A percentile compares a stretch with the other conserved stretches of the same genome.
phyloP scores from a whole-genome alignment of 2,329 filamentous ascomycete genomes.

The Elsinoe australis region DNA sequence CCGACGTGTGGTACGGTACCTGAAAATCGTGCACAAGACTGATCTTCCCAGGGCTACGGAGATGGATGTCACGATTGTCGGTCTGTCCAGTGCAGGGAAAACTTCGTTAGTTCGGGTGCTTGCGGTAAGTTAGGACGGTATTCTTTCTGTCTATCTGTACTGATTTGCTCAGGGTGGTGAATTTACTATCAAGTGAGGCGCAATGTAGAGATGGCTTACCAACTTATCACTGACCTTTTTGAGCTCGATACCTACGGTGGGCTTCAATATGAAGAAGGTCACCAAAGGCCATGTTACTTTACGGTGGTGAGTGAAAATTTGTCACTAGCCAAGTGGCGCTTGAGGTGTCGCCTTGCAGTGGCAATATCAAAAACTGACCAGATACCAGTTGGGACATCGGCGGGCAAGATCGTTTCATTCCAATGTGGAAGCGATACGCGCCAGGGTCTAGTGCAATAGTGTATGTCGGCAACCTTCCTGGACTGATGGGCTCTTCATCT shows the following conservation, averaged over 20 bases:
- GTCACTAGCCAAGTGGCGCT: no score
- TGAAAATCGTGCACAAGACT: constrained; percentile 1
- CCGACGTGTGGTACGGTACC: constrained; percentile 1
- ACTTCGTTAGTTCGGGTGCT: constrained; percentile 89
- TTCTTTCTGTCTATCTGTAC: constrained; percentile 22
- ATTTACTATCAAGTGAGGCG: constrained; percentile 99
- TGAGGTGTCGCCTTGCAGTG: no score
- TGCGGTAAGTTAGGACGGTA: constrained; percentile 61
- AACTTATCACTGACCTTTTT: constrained; percentile 35
- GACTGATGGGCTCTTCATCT: no score
- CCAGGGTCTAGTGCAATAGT: constrained; percentile 95
- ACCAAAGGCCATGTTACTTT: constrained; percentile 97
- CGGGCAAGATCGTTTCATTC: constrained; percentile 90
- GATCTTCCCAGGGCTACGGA: constrained; percentile 72
- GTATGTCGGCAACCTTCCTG: constrained; percentile 39
- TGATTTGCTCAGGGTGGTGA: constrained; percentile 71
- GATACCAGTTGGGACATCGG: constrained; percentile 78
- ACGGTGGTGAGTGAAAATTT: constrained; percentile 61
- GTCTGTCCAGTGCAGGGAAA: constrained; percentile 95
- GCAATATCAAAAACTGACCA: no score
- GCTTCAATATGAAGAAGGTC: constrained; percentile 98
- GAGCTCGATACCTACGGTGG: constrained; percentile 96
- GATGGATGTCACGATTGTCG: constrained; percentile 99
- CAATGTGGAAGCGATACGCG: constrained; percentile 99
- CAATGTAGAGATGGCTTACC: no score